A percentile compares a stretch with the other conserved stretches of the same genome.
These are phyloP conservation scores for Albugo candida DNA, from an alignment of 352 stramenopile genomes.

Conservation along the genomic window DNA sequence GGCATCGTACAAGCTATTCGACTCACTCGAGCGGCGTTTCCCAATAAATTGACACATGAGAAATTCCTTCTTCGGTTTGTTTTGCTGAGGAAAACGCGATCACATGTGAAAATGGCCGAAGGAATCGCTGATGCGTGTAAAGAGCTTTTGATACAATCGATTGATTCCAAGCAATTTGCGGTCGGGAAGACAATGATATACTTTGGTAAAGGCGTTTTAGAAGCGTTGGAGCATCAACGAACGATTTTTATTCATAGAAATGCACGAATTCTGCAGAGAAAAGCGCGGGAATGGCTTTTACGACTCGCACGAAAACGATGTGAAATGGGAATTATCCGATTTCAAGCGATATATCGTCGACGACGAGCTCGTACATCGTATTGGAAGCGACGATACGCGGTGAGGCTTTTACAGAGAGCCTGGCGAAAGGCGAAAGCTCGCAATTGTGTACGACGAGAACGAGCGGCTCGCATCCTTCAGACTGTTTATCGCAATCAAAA, in stretches of 20 bases:
- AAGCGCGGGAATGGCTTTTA: conserved; percentile 28
- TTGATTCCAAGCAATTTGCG: conserved; percentile 36
- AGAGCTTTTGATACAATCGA: conserved; percentile 19
- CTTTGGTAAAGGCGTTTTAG: conserved; percentile 84
- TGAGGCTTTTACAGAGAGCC: no score
- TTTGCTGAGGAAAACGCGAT: conserved; percentile 20
- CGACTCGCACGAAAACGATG: conserved; percentile 11
- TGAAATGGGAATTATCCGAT: conserved; percentile 19
- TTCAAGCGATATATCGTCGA: conserved; percentile 36
- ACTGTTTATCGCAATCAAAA: no score
- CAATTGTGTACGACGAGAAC: no score
- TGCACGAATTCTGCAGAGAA: conserved; percentile 39
- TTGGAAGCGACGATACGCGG: conserved; percentile 2
- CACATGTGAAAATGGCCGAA: neutral
- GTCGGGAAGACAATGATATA: conserved; percentile 83
- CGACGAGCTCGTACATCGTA: conserved; percentile 24
- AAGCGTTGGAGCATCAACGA: conserved; percentile 71
- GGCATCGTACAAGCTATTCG: conserved; percentile 82
- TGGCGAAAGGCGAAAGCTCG: no score
- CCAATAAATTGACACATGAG: conserved; percentile 88
- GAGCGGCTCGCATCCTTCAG: no score
- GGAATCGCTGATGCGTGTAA: conserved; percentile 37
- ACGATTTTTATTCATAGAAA: conserved; percentile 51
- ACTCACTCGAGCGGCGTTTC: conserved; percentile 76
- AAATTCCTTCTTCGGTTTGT: conserved; percentile 72